Percentiles rank a stretch among this genome's conserved stretches.
These are phyloP conservation scores for Sextonia rubra DNA, from an alignment of 164 flowering plant species.

Conservation along the genomic window DNA sequence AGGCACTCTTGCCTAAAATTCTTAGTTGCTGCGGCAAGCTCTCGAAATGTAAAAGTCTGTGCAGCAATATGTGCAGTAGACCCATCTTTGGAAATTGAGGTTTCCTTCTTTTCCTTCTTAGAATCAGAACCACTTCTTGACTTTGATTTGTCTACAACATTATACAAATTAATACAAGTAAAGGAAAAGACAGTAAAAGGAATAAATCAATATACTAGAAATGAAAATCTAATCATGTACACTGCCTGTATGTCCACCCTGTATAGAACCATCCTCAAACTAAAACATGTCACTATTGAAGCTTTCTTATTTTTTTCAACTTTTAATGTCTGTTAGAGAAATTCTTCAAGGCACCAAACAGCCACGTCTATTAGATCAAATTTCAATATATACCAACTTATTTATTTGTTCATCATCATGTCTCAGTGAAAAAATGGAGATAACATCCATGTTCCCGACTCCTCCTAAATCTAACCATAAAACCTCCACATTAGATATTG, in stretches of 20 bases:
- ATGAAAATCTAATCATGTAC: no score
- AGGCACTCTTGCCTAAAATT: constrained; percentile 71
- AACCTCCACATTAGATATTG: neutral
- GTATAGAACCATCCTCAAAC: no score
- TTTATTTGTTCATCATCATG: no score
- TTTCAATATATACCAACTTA: no score
- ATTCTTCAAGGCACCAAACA: no score
- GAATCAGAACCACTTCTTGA: constrained; percentile 44
- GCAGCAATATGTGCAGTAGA: constrained; percentile 66
- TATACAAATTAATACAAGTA: constrained; percentile 3
- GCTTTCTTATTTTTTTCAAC: no score
- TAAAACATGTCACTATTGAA: no score
- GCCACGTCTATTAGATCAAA: no score
- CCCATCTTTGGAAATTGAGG: constrained; percentile 35
- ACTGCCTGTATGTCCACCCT: no score
- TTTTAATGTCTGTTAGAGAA: no score
- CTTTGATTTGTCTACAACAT: constrained; percentile 53
- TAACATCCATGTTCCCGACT: neutral
- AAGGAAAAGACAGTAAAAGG: neutral
- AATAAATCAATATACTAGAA: neutral
- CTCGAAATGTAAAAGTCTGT: constrained; percentile 76
- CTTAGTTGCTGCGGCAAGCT: constrained; percentile 80
- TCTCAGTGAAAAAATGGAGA: no score
- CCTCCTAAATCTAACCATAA: neutral
- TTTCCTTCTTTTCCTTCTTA: constrained; percentile 39